Percentiles rank a stretch among this genome's conserved stretches.
phyloP scores from a whole-genome alignment of 441 rosid species.

The Aquilaria agallochum region DNA sequence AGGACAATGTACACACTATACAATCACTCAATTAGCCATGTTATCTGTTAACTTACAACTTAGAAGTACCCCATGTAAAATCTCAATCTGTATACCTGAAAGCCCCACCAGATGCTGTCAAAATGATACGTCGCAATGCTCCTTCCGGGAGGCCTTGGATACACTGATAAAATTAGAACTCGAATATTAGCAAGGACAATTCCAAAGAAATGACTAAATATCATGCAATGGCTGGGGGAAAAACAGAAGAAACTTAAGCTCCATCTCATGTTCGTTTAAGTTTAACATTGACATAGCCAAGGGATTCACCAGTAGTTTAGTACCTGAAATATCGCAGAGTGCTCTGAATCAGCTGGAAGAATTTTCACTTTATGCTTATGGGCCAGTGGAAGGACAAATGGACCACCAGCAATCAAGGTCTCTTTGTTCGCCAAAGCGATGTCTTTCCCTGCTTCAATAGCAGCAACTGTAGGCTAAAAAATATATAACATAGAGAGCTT shows the following conservation, averaged over 20 bases:
- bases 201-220: constrained; percentile 5
- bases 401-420: constrained; percentile 95
- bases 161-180: constrained; percentile 55
- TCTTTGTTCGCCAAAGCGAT: constrained; percentile 96
- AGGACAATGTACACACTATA: no score
- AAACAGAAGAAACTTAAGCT: no score
- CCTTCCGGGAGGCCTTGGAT: constrained; percentile 92
- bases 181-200: constrained; percentile 1
- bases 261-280: no score
- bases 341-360: constrained; percentile 98
- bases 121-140: constrained; percentile 76
- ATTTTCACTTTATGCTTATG: constrained; percentile 84
- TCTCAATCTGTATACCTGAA: constrained; percentile 60
- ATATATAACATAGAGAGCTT: constrained; percentile 3
- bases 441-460: constrained; percentile 94
- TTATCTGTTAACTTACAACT: neutral
- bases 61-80: constrained; percentile 12
- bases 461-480: constrained; percentile 88
- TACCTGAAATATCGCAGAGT: constrained; percentile 97
- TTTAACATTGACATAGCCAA: neutral
- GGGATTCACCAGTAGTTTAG: constrained; percentile 2
- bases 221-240: neutral
- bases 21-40: no score
- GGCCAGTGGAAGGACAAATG: constrained; percentile 93
- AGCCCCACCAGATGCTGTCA: constrained; percentile 97